A percentile compares a stretch with the other conserved stretches of the same genome.
Evolutionary conservation across 2,329 filamentous ascomycete genomes (phyloP).

Genomic region (Aspergillus quadricinctus): DNA sequence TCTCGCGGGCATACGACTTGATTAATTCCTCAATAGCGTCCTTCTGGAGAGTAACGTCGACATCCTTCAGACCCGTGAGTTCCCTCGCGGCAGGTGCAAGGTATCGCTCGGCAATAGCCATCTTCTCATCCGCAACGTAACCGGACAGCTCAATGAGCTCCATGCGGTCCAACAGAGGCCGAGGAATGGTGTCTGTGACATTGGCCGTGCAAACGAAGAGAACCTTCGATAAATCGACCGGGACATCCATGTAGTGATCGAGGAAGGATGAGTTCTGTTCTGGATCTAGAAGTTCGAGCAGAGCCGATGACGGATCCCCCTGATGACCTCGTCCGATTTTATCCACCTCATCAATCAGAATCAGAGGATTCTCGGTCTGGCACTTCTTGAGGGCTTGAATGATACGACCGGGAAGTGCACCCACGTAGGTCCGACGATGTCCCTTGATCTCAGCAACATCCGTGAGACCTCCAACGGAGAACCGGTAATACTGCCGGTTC

Average conservation of each 20-base stretch:
- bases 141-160: conserved; percentile 94
- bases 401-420: conserved; percentile 89
- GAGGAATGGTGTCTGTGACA: conserved; percentile 96
- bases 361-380: conserved; percentile 94
- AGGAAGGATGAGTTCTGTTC: conserved; percentile 97
- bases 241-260: conserved; percentile 98
- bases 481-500: conserved; percentile 95
- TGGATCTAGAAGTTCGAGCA: conserved; percentile 89
- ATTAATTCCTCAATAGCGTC: conserved; percentile 94
- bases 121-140: conserved; percentile 97
- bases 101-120: conserved; percentile 93
- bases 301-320: conserved; percentile 88
- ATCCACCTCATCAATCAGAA: conserved; percentile 95
- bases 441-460: conserved; percentile 99
- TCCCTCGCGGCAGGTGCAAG: conserved; percentile 93
- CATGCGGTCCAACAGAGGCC: conserved; percentile 92
- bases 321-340: conserved; percentile 97
- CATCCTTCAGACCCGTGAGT: conserved; percentile 81
- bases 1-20: conserved; percentile 97
- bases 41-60: conserved; percentile 80
- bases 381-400: conserved; percentile 99
- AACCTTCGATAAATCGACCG: conserved; percentile 94
- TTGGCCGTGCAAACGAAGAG: conserved; percentile 98
- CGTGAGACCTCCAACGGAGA: conserved; percentile 93
- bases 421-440: conserved; percentile 92